Conservation (phyloP, 495 filamentous ascomycete species). For the Lasiosphaeria hispida region DNA sequence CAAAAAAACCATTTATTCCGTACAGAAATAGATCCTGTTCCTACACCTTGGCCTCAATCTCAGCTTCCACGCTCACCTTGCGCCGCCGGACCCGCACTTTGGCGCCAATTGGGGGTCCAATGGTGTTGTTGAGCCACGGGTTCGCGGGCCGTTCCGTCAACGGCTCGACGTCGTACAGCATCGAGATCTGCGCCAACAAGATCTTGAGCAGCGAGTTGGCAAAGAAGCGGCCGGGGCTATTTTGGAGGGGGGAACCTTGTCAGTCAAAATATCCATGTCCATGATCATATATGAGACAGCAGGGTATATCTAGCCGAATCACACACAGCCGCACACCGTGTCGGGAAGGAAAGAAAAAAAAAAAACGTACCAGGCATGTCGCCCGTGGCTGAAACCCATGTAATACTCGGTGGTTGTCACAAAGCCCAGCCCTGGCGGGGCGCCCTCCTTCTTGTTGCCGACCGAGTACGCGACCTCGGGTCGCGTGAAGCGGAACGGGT, state of each 20-base stretch:
- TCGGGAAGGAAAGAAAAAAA: no score
- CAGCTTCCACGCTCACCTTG: background rate
- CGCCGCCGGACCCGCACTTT: conserved; percentile 4
- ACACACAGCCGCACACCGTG: no score
- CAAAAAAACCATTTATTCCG: no score
- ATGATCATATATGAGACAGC: no score
- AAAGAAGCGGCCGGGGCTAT: conserved; percentile 41
- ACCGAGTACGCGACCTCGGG: background rate
- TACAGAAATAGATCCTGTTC: background rate
- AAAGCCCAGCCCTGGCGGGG: conserved; percentile 18
- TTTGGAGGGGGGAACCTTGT: background rate
- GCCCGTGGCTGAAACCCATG: conserved; percentile 40
- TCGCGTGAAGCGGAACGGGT: conserved; percentile 39
- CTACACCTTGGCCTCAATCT: background rate
- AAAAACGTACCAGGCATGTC: conserved; percentile 37
- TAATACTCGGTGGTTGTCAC: conserved; percentile 36
- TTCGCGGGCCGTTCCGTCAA: conserved; percentile 24
- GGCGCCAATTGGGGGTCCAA: conserved; percentile 10
- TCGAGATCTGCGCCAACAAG: conserved; percentile 36
- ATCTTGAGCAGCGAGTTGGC: conserved; percentile 44
- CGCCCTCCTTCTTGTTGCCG: background rate
- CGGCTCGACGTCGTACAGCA: conserved; percentile 42
- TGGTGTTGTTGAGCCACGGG: conserved; percentile 16
- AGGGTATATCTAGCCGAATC: no score
- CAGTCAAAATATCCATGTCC: background rate